Conservation (phyloP, 2,329 filamentous ascomycete species). For the Lomentospora prolificans region DNA sequence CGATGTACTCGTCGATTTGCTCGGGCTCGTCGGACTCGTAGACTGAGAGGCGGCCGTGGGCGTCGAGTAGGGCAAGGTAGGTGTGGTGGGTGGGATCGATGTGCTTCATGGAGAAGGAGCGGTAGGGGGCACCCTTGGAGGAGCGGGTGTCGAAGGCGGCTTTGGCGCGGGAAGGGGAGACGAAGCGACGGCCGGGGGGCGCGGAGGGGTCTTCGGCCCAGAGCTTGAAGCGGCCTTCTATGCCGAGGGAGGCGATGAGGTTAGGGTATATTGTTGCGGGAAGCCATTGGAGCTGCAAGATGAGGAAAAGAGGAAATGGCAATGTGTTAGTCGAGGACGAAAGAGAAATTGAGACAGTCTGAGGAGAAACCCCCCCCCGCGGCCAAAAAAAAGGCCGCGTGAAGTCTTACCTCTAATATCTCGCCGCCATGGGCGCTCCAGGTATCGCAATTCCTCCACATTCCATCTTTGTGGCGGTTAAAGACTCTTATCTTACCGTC, state of each 20-base stretch:
- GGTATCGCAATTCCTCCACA: constrained; percentile 74
- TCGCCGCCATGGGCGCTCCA: constrained; percentile 89
- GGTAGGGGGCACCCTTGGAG: constrained; percentile 54
- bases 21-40: constrained; percentile 82
- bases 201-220: constrained; percentile 88
- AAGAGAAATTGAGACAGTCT: background rate
- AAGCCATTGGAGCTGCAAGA: constrained; percentile 74
- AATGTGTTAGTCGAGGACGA: too few relatives aligned
- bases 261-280: constrained; percentile 79
- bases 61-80: constrained; percentile 74
- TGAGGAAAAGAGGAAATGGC: background rate
- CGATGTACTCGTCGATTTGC: constrained; percentile 64
- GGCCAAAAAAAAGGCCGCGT: too few relatives aligned
- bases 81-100: constrained; percentile 73
- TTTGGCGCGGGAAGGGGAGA: constrained; percentile 42
- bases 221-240: constrained; percentile 77
- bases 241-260: constrained; percentile 76
- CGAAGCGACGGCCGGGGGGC: constrained; percentile 72
- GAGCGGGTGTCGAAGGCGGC: constrained; percentile 45
- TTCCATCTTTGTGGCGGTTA: constrained; percentile 67
- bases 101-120: constrained; percentile 76
- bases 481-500: constrained; percentile 92
- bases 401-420: constrained; percentile 74
- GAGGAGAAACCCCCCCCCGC: constrained; percentile 5
- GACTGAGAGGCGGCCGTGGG: constrained; percentile 69